phyloP scores from a whole-genome alignment of 306 rosid genomes.

The Vicia sativa region DNA sequence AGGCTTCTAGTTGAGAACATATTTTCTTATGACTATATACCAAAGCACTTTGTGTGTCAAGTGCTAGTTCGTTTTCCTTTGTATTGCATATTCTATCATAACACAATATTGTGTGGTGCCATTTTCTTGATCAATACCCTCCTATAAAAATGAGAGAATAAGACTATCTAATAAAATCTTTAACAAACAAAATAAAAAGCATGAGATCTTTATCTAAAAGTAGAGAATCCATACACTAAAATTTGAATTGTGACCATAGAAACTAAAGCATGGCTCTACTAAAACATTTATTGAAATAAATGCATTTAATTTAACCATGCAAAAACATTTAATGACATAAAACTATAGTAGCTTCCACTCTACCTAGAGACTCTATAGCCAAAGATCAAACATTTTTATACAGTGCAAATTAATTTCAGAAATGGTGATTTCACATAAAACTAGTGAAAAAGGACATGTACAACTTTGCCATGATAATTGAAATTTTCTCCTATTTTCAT shows the following conservation, averaged over 20 bases:
- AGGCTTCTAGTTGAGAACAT: too few species aligned
- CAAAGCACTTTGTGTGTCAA: too few species aligned
- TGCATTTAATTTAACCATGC: conserved; percentile 24
- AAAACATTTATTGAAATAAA: neutral
- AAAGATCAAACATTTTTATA: neutral
- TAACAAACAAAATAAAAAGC: neutral
- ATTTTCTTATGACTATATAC: too few species aligned
- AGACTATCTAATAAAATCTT: too few species aligned
- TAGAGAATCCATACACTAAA: neutral
- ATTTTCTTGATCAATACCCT: too few species aligned
- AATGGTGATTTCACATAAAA: conserved; percentile 26
- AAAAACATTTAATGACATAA: conserved; percentile 31
- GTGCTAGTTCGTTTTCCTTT: too few species aligned
- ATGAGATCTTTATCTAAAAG: neutral
- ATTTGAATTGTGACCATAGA: neutral
- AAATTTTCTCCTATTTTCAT: conserved; percentile 7
- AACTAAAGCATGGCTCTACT: neutral
- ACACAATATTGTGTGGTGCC: too few species aligned
- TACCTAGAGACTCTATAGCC: neutral
- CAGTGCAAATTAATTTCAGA: conserved; percentile 15
- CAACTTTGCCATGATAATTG: conserved; percentile 29
- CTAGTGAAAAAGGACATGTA: conserved; percentile 38
- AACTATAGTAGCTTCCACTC: conserved; percentile 16
- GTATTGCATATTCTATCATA: too few species aligned
- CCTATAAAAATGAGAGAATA: too few species aligned